A percentile compares a stretch with the other conserved stretches of the same genome.
These are phyloP conservation scores for Prototheca wickerhamii DNA, from an alignment of 163 green algal species.

Conservation along the genomic window DNA sequence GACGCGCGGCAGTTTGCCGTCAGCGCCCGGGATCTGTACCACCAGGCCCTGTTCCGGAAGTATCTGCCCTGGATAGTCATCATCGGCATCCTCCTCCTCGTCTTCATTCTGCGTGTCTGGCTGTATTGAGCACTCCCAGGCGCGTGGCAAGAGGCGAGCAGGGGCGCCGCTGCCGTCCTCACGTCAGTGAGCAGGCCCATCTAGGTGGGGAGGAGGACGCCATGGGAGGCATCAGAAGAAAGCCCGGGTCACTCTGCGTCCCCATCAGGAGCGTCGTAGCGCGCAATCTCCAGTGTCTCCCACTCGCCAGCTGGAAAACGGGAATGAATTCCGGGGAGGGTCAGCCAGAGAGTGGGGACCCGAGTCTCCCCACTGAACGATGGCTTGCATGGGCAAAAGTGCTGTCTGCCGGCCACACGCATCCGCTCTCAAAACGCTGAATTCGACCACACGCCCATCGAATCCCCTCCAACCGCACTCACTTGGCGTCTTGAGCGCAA, in stretches of 20 bases:
- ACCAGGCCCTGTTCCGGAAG: conserved; percentile 79
- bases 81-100: conserved; percentile 47
- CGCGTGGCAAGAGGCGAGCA: neutral
- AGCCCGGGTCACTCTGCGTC: neutral
- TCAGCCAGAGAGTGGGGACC: too few relatives aligned
- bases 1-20: conserved; percentile 69
- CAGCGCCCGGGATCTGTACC: conserved; percentile 68
- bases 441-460: neutral
- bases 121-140: neutral
- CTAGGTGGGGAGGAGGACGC: neutral
- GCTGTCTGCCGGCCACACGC: neutral
- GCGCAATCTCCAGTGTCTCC: conserved; percentile 4
- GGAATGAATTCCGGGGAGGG: neutral
- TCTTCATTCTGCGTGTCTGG: conserved; percentile 43
- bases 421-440: neutral
- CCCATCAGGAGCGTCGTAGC: neutral
- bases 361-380: too few relatives aligned
- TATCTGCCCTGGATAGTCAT: conserved; percentile 72
- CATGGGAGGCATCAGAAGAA: too few relatives aligned
- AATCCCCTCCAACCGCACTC: neutral
- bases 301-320: conserved; percentile 4
- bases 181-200: neutral
- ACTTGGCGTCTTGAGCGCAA: conserved; percentile 33
- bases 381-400: too few relatives aligned
- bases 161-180: neutral